These are phyloP conservation scores for Talaromyces sp. DNA, from an alignment of 2,329 filamentous ascomycete species.

Conservation along the genomic window DNA sequence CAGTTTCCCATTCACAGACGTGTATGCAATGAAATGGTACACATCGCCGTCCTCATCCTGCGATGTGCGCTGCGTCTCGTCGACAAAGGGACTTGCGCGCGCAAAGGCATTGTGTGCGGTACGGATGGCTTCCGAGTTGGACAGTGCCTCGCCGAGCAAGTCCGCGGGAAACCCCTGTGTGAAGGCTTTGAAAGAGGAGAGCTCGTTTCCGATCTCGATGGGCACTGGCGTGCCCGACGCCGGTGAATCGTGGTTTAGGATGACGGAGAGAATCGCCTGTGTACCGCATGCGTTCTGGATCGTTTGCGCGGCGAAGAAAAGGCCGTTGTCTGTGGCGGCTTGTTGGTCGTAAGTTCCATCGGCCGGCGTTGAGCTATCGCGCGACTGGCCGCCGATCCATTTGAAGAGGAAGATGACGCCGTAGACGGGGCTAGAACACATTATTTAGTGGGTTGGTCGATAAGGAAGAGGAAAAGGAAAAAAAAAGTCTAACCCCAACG, in stretches of 20 bases:
- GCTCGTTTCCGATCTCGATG: slow-evolving; percentile 66
- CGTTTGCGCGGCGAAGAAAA: slow-evolving; percentile 95
- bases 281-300: slow-evolving; percentile 99
- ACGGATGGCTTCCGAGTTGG: slow-evolving; percentile 66
- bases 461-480: not conserved
- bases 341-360: slow-evolving; percentile 75
- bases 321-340: slow-evolving; percentile 60
- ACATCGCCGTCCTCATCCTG: slow-evolving; percentile 75
- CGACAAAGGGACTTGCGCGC: slow-evolving; percentile 80
- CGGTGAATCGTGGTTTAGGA: slow-evolving; percentile 69
- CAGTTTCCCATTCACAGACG: slow-evolving; percentile 68
- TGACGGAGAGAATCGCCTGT: slow-evolving; percentile 85
- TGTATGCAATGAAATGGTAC: slow-evolving; percentile 98
- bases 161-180: slow-evolving; percentile 77
- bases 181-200: slow-evolving; percentile 82
- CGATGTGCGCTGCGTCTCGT: slow-evolving; percentile 73
- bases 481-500: slow-evolving; percentile 31
- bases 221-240: slow-evolving; percentile 19
- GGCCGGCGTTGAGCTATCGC: slow-evolving; percentile 64
- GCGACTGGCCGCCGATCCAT: slow-evolving; percentile 56
- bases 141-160: slow-evolving; percentile 65
- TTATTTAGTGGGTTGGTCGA: not conserved
- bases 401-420: slow-evolving; percentile 99
- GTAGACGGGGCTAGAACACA: slow-evolving; percentile 63
- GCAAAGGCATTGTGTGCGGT: slow-evolving; percentile 89